Evolutionary conservation across 2,329 filamentous ascomycete species (phyloP).

Genomic region (Fusarium mexicanum): DNA sequence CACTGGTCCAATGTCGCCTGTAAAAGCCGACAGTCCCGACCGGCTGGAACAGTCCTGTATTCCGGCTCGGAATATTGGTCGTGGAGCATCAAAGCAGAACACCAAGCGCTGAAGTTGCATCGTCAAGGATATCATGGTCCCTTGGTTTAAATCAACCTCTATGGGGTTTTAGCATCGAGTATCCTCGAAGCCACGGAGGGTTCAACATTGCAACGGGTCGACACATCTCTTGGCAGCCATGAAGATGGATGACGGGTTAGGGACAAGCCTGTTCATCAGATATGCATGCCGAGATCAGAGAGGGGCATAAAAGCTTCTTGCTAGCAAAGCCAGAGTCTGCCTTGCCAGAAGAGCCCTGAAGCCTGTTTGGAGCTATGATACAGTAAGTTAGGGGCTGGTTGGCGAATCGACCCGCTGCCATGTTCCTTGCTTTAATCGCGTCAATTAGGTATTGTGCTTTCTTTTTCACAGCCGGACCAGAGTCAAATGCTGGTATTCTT

Average conservation of each 20-base stretch:
- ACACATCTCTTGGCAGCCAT: slow-evolving; percentile 18
- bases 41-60: not conserved
- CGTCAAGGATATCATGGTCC: not conserved
- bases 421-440: slow-evolving; percentile 6
- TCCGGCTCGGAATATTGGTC: not conserved
- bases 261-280: not conserved
- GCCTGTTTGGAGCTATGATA: slow-evolving; percentile 8
- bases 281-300: not conserved
- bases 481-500: not conserved
- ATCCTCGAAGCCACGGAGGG: not conserved
- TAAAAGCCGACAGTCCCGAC: not conserved
- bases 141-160: slow-evolving; percentile 1
- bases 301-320: not conserved
- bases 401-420: slow-evolving; percentile 12
- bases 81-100: not conserved
- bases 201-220: slow-evolving; percentile 3
- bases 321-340: slow-evolving; percentile 5
- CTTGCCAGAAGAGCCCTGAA: slow-evolving; percentile 11
- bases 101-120: not conserved
- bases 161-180: slow-evolving; percentile 2
- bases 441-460: not conserved
- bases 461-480: slow-evolving; percentile 2
- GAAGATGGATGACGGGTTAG: not conserved
- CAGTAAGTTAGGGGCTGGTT: not conserved
- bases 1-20: not conserved